These are phyloP conservation scores for Suhomyces chickasaworum DNA, from an alignment of 1,139 yeast genomes.

Conservation along the genomic window DNA sequence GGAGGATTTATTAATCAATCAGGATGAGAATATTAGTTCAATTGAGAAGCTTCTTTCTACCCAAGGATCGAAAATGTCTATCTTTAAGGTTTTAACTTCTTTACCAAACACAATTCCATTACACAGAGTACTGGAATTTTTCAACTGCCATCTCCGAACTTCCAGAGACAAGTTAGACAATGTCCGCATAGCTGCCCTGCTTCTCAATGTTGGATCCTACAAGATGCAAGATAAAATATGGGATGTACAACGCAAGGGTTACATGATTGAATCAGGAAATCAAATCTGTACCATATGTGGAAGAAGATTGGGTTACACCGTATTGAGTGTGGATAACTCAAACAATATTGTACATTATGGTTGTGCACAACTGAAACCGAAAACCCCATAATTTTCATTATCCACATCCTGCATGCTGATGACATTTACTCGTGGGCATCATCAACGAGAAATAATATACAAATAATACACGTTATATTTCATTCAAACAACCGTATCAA, in stretches of 20 bases:
- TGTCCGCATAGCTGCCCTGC: conserved; percentile 32
- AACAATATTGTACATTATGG: conserved; percentile 71
- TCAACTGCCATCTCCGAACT: conserved; percentile 49
- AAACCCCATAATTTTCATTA: not conserved
- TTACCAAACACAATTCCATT: conserved; percentile 56
- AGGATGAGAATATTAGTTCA: conserved; percentile 32
- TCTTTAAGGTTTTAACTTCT: conserved; percentile 48
- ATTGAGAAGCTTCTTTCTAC: conserved; percentile 47
- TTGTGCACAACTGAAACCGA: conserved; percentile 34
- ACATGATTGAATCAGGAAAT: conserved; percentile 39
- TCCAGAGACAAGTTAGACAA: conserved; percentile 29
- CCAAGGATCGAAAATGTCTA: conserved; percentile 60
- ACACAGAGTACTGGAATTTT: conserved; percentile 43
- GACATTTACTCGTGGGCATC: not conserved
- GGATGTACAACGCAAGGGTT: conserved; percentile 37
- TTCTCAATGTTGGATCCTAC: conserved; percentile 40
- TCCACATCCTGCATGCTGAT: conserved; percentile 3
- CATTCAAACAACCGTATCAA: not conserved
- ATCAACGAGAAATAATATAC: conserved; percentile 4
- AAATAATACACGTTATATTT: not conserved
- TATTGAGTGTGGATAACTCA: conserved; percentile 54
- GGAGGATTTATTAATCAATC: conserved; percentile 41
- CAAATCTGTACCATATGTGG: conserved; percentile 61
- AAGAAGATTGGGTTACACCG: conserved; percentile 62
- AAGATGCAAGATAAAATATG: conserved; percentile 41